phyloP scores from a whole-genome alignment of 2,329 filamentous ascomycete species.

The Cercospora sesami region DNA sequence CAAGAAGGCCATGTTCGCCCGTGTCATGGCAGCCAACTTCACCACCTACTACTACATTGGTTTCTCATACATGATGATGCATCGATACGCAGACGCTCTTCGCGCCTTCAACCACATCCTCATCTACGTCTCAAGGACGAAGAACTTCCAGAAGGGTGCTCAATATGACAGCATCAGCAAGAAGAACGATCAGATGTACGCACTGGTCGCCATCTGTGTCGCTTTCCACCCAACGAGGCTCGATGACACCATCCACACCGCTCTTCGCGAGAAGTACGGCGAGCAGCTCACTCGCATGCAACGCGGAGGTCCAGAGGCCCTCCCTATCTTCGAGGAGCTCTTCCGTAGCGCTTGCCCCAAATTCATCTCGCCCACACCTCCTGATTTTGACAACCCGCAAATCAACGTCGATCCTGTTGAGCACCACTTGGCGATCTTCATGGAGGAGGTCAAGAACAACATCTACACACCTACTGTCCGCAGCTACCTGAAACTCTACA shows the following conservation, averaged over 20 bases:
- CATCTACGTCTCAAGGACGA: constrained; percentile 96
- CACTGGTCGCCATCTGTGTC: constrained; percentile 96
- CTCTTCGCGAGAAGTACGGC: constrained; percentile 97
- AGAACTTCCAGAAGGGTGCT: constrained; percentile 99
- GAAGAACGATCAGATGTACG: constrained; percentile 99
- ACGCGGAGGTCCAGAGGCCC: constrained; percentile 89
- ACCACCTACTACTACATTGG: constrained; percentile 99
- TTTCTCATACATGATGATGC: constrained; percentile 99
- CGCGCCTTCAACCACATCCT: constrained; percentile 99
- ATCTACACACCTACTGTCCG: constrained; percentile 97
- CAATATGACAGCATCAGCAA: constrained; percentile 99
- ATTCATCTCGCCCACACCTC: constrained; percentile 96
- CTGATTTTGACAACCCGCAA: constrained; percentile 95
- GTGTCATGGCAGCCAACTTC: constrained; percentile 99
- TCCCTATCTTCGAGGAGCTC: constrained; percentile 96
- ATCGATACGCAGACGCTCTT: constrained; percentile 97
- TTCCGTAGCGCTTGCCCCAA: constrained; percentile 98
- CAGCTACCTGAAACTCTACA: constrained; percentile 98
- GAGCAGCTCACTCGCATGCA: constrained; percentile 97
- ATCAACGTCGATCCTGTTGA: constrained; percentile 95
- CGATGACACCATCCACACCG: constrained; percentile 98
- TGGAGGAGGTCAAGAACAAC: constrained; percentile 99
- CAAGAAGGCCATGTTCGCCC: constrained; percentile 99
- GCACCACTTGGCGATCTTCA: constrained; percentile 96
- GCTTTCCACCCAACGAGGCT: constrained; percentile 95